phyloP scores from a whole-genome alignment of 2,329 filamentous ascomycete genomes.

The Cladophialophora psammophila region DNA sequence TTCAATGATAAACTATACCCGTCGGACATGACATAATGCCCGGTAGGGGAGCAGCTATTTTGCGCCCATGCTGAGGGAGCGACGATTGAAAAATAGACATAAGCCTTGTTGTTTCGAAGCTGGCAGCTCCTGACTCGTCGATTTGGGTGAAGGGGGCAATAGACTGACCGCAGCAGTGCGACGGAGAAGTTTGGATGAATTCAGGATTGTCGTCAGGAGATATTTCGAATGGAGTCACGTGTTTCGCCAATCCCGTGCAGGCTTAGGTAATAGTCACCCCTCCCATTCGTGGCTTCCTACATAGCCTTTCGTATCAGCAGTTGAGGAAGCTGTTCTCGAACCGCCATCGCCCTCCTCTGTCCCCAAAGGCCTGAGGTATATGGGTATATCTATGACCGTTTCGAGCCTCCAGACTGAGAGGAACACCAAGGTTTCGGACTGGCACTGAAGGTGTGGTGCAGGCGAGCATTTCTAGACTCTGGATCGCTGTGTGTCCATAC shows the following conservation, averaged over 20 bases:
- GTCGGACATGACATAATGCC: conserved; percentile 2
- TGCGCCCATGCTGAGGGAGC: background rate
- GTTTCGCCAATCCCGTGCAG: background rate
- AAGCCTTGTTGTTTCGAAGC: background rate
- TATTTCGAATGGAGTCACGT: background rate
- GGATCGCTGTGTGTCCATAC: too few relatives aligned
- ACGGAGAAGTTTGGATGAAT: background rate
- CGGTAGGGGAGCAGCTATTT: background rate
- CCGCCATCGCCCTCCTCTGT: too few relatives aligned
- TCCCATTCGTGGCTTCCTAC: background rate
- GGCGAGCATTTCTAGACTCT: too few relatives aligned
- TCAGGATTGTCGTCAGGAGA: background rate
- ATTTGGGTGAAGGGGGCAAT: background rate
- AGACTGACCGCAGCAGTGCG: background rate
- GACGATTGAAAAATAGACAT: background rate
- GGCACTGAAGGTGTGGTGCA: too few relatives aligned
- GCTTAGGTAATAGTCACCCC: background rate
- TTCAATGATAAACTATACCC: background rate
- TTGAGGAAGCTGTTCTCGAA: too few relatives aligned
- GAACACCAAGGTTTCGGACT: too few relatives aligned
- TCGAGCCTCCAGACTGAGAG: too few relatives aligned
- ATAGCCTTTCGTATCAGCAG: background rate
- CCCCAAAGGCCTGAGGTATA: too few relatives aligned
- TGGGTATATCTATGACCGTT: too few relatives aligned
- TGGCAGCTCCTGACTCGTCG: too few relatives aligned